phyloP scores from a whole-genome alignment of 495 filamentous ascomycete species.

The Penicillium samsonianum region DNA sequence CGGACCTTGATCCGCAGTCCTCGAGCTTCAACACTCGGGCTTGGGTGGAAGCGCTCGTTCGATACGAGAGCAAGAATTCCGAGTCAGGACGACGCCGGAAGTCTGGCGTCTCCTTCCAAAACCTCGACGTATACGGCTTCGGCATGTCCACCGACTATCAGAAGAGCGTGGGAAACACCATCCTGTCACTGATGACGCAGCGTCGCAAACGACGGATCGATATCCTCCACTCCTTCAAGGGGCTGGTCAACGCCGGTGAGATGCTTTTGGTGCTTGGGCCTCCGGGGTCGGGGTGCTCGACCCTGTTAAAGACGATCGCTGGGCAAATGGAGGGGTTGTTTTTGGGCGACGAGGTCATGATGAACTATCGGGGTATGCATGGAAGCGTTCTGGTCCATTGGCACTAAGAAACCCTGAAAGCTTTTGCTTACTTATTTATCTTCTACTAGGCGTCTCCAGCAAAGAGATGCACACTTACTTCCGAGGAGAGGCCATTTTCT shows the following conservation, averaged over 20 bases:
- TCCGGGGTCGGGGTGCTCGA: slow-evolving; percentile 69
- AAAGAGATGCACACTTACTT: slow-evolving; percentile 61
- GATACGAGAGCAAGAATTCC: background rate
- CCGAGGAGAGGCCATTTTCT: slow-evolving; percentile 60
- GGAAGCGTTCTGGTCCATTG: background rate
- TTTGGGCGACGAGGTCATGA: slow-evolving; percentile 55
- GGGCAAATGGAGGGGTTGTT: slow-evolving; percentile 66
- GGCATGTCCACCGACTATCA: background rate
- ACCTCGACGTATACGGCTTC: background rate
- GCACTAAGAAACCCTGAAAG: background rate
- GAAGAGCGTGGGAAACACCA: background rate
- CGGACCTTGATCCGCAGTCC: background rate
- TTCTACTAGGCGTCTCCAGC: slow-evolving; percentile 59
- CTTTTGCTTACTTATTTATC: background rate
- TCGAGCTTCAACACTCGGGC: background rate
- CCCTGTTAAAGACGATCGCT: slow-evolving; percentile 69
- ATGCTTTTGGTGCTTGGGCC: slow-evolving; percentile 72
- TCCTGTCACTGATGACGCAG: background rate
- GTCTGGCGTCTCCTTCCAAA: background rate
- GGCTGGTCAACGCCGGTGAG: slow-evolving; percentile 48
- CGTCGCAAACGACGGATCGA: background rate
- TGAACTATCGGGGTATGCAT: slow-evolving; percentile 54
- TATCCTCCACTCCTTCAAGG: background rate
- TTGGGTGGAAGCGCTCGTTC: background rate
- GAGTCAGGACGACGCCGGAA: background rate